These are phyloP conservation scores for Leishmania mexicana DNA, from an alignment of 208 protist species.

Conservation along the genomic window DNA sequence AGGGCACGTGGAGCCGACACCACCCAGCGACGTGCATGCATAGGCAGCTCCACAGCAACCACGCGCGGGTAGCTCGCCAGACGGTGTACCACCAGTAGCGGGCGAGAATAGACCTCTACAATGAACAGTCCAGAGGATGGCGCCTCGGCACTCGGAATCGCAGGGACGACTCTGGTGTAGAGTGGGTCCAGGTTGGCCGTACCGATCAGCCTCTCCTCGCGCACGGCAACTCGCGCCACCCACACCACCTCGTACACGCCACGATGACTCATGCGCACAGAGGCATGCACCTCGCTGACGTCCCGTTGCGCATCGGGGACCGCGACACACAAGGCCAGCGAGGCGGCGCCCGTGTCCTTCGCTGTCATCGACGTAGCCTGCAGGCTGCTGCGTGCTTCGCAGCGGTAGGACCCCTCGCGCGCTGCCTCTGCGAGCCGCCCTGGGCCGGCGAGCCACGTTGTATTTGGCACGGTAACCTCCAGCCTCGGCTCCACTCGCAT, in stretches of 20 bases:
- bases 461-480: slow-evolving; percentile 45
- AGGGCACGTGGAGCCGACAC: slow-evolving; percentile 45
- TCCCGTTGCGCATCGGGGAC: slow-evolving; percentile 13
- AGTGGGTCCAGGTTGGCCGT: slow-evolving; percentile 53
- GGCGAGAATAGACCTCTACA: slow-evolving; percentile 58
- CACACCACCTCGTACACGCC: slow-evolving; percentile 71
- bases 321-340: not conserved
- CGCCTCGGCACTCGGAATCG: not conserved
- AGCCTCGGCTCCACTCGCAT: slow-evolving; percentile 49
- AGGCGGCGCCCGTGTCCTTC: not conserved
- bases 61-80: slow-evolving; percentile 43
- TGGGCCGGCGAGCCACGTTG: slow-evolving; percentile 37
- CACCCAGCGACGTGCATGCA: slow-evolving; percentile 59
- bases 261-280: slow-evolving; percentile 39
- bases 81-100: slow-evolving; percentile 68
- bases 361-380: not conserved
- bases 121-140: not conserved
- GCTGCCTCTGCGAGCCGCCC: slow-evolving; percentile 25
- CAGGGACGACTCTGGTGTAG: slow-evolving; percentile 35
- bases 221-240: slow-evolving; percentile 47
- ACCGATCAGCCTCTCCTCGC: slow-evolving; percentile 23
- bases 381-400: slow-evolving; percentile 10
- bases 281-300: slow-evolving; percentile 40
- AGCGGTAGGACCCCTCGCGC: slow-evolving; percentile 44
- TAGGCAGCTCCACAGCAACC: slow-evolving; percentile 63